Evolutionary conservation across 352 stramenopile genomes (phyloP).

Genomic region (Globisporangium splendens): DNA sequence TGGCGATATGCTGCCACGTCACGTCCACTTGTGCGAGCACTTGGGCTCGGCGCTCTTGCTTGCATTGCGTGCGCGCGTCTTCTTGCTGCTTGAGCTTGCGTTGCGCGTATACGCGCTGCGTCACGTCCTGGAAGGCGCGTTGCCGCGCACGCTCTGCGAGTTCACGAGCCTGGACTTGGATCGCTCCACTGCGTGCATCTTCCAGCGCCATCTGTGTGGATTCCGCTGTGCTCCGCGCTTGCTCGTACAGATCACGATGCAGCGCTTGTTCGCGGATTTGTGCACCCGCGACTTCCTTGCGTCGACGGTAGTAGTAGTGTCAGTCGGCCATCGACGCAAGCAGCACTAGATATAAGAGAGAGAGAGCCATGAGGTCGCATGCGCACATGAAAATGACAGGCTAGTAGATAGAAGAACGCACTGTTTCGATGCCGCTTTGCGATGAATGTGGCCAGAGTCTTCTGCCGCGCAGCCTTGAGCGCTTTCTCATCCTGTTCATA

Average conservation of each 20-base stretch:
- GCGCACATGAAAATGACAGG: no score
- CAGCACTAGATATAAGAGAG: slow-evolving; percentile 14
- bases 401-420: slow-evolving; percentile 3
- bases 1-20: slow-evolving; percentile 42
- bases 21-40: slow-evolving; percentile 24
- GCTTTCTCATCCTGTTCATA: slow-evolving; percentile 25
- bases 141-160: slow-evolving; percentile 25
- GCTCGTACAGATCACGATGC: slow-evolving; percentile 31
- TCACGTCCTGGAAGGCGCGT: slow-evolving; percentile 42
- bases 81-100: slow-evolving; percentile 54
- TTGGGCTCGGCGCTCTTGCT: slow-evolving; percentile 23
- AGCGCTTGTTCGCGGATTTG: slow-evolving; percentile 35
- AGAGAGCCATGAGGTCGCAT: no score
- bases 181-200: slow-evolving; percentile 32
- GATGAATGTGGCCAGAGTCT: slow-evolving; percentile 26
- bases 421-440: slow-evolving; percentile 29
- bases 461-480: slow-evolving; percentile 21
- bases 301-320: slow-evolving; percentile 36
- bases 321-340: slow-evolving; percentile 27
- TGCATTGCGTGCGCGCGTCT: slow-evolving; percentile 43
- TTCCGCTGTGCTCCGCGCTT: slow-evolving; percentile 27
- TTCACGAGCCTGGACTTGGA: slow-evolving; percentile 22
- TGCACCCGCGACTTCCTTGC: slow-evolving; percentile 36
- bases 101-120: slow-evolving; percentile 32
- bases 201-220: slow-evolving; percentile 36